Base-by-base conservation (phyloP, 164 flowering plant species). In the Nymphaea thermarum region DNA sequence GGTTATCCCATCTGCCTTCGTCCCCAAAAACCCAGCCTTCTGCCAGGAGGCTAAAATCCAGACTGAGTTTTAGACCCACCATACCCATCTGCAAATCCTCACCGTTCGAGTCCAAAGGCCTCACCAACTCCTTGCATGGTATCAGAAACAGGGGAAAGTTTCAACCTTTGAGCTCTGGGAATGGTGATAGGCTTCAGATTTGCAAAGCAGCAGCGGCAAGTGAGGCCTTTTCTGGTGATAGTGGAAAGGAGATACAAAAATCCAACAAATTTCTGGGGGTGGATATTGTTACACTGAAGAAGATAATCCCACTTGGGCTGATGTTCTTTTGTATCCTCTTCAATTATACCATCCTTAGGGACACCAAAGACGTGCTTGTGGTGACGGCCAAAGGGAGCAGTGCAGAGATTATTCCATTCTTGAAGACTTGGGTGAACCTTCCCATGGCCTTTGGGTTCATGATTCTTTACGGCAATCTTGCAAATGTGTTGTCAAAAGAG, bases 261-360 rank as follows among this genome's bases (percentile, higher is more conserved):
- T 8, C 57, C 57, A 51, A 51, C 42, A 73, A 70, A 15, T 53
- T 77, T 43, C 59, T 77, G 47, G 77, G 79, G 42, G 66, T 74
- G 12, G 77, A 77, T 11, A 15, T 68, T 8, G 17, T 7, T 6
- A 77, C 77, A 7, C 65, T 77, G 43, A 77, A 77, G 66, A 77
- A 77, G 70, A 72, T 77, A 43, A 60, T 71, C 6, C 79, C 79
- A 41, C 67, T 77, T 4, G 79, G 79, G 62, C 65, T 77, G 42
- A 77, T 77, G 79, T 77, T 77, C 74, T 77, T 77, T 68, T 77
- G 79, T 65, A 77, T 77, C 51, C 74, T 77, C 3, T 77, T 77
- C 70, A 77, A 77, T 67, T 77, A 77, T 65, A 77, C 80, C 2
- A 74, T 77, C 25, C 77, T 77, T 18, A 68, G 80, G 6, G 80